These are phyloP conservation scores for Pseudogymnoascus sp. DNA, from an alignment of 2,329 filamentous ascomycete species.

Conservation along the genomic window DNA sequence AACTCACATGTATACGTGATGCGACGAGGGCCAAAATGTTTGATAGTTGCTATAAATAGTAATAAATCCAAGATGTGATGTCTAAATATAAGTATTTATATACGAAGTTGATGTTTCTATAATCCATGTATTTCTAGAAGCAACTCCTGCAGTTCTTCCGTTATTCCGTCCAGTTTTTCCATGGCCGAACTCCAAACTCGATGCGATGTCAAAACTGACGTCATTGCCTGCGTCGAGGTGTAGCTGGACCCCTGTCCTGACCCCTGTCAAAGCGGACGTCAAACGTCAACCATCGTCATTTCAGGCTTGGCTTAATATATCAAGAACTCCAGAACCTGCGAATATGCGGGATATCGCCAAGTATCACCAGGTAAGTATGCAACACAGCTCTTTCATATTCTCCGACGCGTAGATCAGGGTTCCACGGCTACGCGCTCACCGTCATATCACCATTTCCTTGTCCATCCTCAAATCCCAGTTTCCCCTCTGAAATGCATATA, in stretches of 20 bases:
- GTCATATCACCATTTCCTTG: neutral
- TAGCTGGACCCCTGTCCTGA: neutral
- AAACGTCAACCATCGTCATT: slow-evolving; percentile 1
- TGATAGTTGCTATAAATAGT: neutral
- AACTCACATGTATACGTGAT: neutral
- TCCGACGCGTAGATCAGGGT: neutral
- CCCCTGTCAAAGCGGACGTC: neutral
- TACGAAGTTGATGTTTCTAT: neutral
- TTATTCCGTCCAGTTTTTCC: neutral
- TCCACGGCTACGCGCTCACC: neutral
- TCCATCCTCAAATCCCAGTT: neutral
- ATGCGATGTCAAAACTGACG: neutral
- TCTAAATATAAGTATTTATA: neutral
- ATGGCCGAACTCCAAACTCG: neutral
- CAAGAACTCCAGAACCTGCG: neutral
- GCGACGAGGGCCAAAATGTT: neutral
- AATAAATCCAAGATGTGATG: neutral
- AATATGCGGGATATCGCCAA: neutral
- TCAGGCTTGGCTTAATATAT: neutral
- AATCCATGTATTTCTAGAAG: neutral
- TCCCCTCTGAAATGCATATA: neutral
- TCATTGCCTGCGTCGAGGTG: neutral
- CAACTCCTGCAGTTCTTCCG: neutral
- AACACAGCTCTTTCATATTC: neutral
- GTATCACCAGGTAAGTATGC: neutral